phyloP scores from a whole-genome alignment of 1,284 basidiomycete species.

The Cutaneotrichosporon arboriforme region DNA sequence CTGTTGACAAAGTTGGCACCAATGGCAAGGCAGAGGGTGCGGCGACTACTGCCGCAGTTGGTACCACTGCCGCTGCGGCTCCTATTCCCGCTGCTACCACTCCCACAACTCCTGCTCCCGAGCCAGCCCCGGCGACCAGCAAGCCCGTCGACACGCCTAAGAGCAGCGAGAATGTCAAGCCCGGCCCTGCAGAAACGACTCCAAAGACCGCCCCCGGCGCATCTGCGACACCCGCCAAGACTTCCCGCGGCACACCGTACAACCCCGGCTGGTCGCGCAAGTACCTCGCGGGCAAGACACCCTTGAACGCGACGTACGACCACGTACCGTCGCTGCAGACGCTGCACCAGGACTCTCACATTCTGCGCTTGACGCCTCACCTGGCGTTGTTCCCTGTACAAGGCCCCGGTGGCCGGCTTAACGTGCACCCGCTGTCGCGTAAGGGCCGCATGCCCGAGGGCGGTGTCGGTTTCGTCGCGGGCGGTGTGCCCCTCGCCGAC shows the following conservation, averaged over 20 bases:
- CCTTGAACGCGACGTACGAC: constrained; percentile 49
- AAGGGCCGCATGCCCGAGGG: constrained; percentile 47
- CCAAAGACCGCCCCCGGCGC: background rate
- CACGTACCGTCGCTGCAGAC: constrained; percentile 46
- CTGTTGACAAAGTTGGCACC: background rate
- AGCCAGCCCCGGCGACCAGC: background rate
- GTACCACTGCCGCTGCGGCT: background rate
- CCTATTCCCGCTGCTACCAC: background rate
- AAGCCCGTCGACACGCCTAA: background rate
- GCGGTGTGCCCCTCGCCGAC: constrained; percentile 45
- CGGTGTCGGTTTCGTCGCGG: constrained; percentile 40
- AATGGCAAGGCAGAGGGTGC: background rate
- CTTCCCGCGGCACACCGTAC: constrained; percentile 17
- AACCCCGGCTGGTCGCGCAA: constrained; percentile 49
- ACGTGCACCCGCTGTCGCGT: constrained; percentile 42
- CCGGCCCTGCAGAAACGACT: background rate
- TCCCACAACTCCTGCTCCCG: background rate
- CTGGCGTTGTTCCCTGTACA: constrained; percentile 49
- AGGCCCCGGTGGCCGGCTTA: constrained; percentile 50
- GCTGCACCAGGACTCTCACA: constrained; percentile 44
- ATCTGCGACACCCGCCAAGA: background rate
- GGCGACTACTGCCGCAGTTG: background rate
- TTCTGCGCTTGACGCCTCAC: constrained; percentile 37
- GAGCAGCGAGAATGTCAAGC: background rate
- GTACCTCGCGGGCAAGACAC: constrained; percentile 48